phyloP scores from a whole-genome alignment of 345 rosid species.

The Gossypium rotundifolium region DNA sequence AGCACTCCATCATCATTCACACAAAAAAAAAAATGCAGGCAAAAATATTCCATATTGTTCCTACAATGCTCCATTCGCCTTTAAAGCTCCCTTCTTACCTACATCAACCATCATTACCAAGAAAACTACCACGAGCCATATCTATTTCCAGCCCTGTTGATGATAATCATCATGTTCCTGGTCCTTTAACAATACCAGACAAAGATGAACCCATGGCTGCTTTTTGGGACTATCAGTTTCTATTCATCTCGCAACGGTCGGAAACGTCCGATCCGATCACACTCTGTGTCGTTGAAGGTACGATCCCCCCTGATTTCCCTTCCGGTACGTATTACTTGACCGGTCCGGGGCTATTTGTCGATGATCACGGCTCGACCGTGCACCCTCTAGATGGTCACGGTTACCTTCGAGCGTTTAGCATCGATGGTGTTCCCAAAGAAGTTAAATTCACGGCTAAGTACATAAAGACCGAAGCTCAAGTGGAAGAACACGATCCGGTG shows the following conservation, averaged over 20 bases:
- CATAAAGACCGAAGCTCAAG: slow-evolving; percentile 77
- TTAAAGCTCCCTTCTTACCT: slow-evolving; percentile 21
- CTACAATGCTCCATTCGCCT: neutral
- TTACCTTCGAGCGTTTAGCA: slow-evolving; percentile 62
- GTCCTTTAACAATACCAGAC: neutral
- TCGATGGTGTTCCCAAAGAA: slow-evolving; percentile 35
- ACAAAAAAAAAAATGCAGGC: slow-evolving; percentile 3
- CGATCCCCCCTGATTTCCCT: slow-evolving; percentile 64
- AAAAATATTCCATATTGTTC: neutral
- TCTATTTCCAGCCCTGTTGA: slow-evolving; percentile 39
- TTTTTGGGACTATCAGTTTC: slow-evolving; percentile 81
- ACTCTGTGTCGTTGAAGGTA: slow-evolving; percentile 46
- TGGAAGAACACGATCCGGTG: slow-evolving; percentile 60
- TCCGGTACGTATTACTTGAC: slow-evolving; percentile 76
- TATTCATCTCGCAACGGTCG: slow-evolving; percentile 68
- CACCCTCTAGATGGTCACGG: slow-evolving; percentile 95
- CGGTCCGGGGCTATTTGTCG: slow-evolving; percentile 81
- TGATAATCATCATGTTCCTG: neutral
- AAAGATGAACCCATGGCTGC: slow-evolving; percentile 47
- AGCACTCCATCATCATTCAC: neutral
- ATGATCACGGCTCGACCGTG: slow-evolving; percentile 86
- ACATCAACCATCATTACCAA: slow-evolving; percentile 21
- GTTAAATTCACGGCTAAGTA: slow-evolving; percentile 72
- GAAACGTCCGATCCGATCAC: slow-evolving; percentile 48
- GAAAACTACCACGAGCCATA: slow-evolving; percentile 35